Percentiles rank a stretch among this genome's conserved stretches.
These are phyloP conservation scores for Crithidia bombi DNA, from an alignment of 208 protist genomes.

Conservation along the genomic window DNA sequence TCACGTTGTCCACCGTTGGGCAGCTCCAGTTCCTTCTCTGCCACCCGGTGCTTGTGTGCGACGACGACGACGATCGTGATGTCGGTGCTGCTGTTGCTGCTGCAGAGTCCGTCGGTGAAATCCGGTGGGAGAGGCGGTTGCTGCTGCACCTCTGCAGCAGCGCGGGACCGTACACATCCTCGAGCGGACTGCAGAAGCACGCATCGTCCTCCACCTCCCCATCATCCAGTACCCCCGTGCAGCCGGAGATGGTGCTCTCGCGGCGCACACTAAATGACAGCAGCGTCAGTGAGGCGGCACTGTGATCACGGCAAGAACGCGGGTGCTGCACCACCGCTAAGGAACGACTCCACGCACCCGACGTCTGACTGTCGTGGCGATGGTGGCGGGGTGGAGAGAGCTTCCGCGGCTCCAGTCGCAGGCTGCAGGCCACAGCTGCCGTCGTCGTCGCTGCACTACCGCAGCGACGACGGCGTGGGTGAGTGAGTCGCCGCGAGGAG, in stretches of 20 bases:
- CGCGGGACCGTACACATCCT: not conserved
- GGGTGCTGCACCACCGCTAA: no score
- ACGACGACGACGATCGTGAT: not conserved
- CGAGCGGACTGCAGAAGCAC: not conserved
- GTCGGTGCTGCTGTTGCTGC: not conserved
- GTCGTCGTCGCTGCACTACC: not conserved
- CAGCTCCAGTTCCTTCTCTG: not conserved
- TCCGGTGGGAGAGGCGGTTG: not conserved
- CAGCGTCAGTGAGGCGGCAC: no score
- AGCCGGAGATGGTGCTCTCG: no score
- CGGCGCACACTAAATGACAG: not conserved
- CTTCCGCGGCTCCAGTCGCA: not conserved
- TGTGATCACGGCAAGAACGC: no score
- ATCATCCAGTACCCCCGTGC: no score
- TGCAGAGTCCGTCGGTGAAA: no score
- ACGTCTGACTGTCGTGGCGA: not conserved
- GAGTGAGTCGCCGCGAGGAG: no score
- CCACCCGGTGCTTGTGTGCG: not conserved
- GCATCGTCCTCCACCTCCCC: not conserved
- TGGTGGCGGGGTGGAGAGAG: not conserved
- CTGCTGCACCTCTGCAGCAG: not conserved
- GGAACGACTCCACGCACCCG: no score
- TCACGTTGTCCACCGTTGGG: not conserved
- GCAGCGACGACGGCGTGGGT: no score
- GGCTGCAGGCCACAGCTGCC: not conserved